These are phyloP conservation scores for Tetrahymena borealis DNA, from an alignment of 73 alveolate genomes.

Conservation along the genomic window DNA sequence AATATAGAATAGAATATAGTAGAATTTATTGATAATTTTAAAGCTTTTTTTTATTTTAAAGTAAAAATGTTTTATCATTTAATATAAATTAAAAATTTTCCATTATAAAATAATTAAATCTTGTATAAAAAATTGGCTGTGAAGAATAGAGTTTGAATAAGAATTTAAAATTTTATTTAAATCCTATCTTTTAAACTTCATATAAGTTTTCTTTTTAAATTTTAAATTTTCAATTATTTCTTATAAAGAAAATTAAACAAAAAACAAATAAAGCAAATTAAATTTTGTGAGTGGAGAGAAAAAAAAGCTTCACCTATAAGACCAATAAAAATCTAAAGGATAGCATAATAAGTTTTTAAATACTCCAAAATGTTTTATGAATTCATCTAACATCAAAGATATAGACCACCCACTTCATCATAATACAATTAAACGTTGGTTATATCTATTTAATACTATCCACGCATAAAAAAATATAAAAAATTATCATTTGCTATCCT, in stretches of 20 bases:
- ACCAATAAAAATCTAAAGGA: not conserved
- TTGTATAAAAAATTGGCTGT: too few relatives aligned
- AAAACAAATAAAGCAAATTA: not conserved
- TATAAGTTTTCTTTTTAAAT: too few relatives aligned
- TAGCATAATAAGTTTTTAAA: not conserved
- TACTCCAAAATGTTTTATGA: not conserved
- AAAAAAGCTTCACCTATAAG: not conserved
- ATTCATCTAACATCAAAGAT: not conserved
- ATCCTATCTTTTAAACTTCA: too few relatives aligned
- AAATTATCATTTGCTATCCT: not conserved
- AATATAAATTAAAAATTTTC: too few relatives aligned
- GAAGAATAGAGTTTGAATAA: too few relatives aligned
- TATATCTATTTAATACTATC: not conserved
- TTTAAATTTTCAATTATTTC: too few relatives aligned
- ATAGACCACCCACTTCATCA: slow-evolving; percentile 1
- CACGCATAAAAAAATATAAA: not conserved
- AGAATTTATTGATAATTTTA: too few relatives aligned
- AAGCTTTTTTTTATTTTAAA: too few relatives aligned
- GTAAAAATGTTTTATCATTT: too few relatives aligned
- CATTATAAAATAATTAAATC: too few relatives aligned
- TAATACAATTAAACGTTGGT: not conserved
- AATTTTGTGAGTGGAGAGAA: not conserved
- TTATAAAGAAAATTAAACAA: not conserved
- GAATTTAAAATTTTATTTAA: too few relatives aligned
- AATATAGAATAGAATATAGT: too few relatives aligned